Evolutionary conservation across 495 filamentous ascomycete species (phyloP), one percentile per base, ranked within the genome.

Genomic region (Neurospora tetraspora): DNA sequence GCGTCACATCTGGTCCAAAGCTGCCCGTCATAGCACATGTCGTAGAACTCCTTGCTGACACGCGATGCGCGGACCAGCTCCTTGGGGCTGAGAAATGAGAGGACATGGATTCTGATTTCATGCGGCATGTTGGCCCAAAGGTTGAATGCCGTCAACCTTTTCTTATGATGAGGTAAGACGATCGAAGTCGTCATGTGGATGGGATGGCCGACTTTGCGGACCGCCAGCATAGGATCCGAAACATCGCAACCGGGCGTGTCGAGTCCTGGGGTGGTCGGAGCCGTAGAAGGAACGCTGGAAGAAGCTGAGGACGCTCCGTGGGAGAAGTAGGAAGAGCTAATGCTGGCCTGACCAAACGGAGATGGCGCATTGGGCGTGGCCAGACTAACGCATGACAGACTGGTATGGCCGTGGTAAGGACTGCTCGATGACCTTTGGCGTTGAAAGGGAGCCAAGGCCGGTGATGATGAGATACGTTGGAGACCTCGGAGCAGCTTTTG

Each of bases 11-110:
- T 87, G 0, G 87, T 88, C 96, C 96, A 99, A 20, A 99, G 83
- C 81, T 99, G 96, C 9, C 96, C 96, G 80, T 99, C 96, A 74
- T 93, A 97, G 82, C 95, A 98, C 85, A 94, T 91, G 39, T 86
- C 83, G 80, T 97, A 85, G 87, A 96, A 98, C 18, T 86, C 79
- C 76, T 89, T 93, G 76, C 89, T 94, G n/a, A 97, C 91, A 16
- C 86, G 81, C 6, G 96, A 96, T 68, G 88, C 89, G 70, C 92
- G 89, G 11, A 98, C 88, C 68, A 99, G 88, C 78, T 98, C 91
- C 76, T 89, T 93, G 12, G 95, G 94, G 37, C 83, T 86, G 37
- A 98, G 82, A 76, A 91, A 93, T 5, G 87, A 84, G 71, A 99
- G 87, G 70, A 98, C 89, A 42, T 90, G 80, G 74, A 96, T 86